Evolutionary conservation across 805 yeast species (phyloP).

Genomic region (Starmerella potacharoeniae): DNA sequence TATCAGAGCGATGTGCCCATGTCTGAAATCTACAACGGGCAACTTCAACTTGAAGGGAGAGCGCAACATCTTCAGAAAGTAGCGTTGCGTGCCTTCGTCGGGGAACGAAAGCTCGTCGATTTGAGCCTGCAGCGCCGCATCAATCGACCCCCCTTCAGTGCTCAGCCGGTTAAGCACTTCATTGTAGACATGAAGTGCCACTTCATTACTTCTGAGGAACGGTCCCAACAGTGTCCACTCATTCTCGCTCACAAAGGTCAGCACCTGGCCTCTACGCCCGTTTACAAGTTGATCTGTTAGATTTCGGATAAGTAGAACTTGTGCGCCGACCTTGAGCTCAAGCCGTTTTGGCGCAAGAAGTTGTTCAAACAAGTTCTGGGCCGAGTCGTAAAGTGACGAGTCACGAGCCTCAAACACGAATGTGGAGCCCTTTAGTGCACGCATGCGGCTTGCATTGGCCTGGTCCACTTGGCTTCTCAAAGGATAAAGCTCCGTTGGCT

Average conservation of each 20-base stretch:
- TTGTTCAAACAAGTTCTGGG: conserved; percentile 37
- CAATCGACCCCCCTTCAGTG: not conserved
- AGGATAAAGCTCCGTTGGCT: conserved; percentile 81
- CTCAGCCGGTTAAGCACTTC: conserved; percentile 8
- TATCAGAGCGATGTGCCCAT: conserved; percentile 12
- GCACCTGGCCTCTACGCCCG: conserved; percentile 74
- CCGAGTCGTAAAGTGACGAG: conserved; percentile 24
- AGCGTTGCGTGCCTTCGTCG: conserved; percentile 3
- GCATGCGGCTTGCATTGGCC: conserved; percentile 52
- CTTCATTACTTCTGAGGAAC: conserved; percentile 4
- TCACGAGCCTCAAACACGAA: conserved; percentile 40
- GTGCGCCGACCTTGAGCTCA: conserved; percentile 69
- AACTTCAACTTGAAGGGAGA: conserved; percentile 6
- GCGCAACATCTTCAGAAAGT: conserved; percentile 5
- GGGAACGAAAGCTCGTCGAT: conserved; percentile 10
- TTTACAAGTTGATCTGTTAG: conserved; percentile 60
- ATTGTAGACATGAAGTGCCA: conserved; percentile 18
- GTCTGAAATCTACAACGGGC: conserved; percentile 22
- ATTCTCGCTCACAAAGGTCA: conserved; percentile 35
- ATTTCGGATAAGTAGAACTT: conserved; percentile 81
- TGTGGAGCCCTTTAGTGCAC: conserved; percentile 38
- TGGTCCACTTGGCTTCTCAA: conserved; percentile 70
- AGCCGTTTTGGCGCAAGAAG: conserved; percentile 61
- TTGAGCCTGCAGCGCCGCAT: conserved; percentile 5
- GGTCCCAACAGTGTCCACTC: conserved; percentile 13